A percentile compares a stretch with the other conserved stretches of the same genome.
Conservation (phyloP, 1,284 basidiomycete species). For the Termitomyces sp. region DNA sequence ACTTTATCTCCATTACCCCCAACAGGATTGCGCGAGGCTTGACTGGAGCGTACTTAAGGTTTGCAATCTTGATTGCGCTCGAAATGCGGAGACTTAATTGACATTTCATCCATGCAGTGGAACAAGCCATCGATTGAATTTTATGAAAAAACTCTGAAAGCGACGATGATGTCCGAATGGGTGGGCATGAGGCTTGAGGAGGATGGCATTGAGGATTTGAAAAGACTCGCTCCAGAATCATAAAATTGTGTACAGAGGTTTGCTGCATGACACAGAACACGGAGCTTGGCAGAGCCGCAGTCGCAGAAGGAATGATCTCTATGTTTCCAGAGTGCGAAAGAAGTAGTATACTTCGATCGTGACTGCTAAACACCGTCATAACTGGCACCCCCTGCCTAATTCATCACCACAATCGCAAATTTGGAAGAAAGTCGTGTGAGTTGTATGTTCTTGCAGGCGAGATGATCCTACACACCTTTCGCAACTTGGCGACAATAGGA, state of each 20-base stretch:
- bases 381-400: slow-evolving; percentile 74
- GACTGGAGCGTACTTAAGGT: slow-evolving; percentile 93
- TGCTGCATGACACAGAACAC: not conserved
- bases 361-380: slow-evolving; percentile 67
- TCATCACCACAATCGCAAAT: slow-evolving; percentile 17
- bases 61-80: slow-evolving; percentile 25
- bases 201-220: slow-evolving; percentile 58
- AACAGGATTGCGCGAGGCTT: slow-evolving; percentile 71
- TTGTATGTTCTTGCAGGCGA: slow-evolving; percentile 11
- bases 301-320: slow-evolving; percentile 5
- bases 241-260: slow-evolving; percentile 4
- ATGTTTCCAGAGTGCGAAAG: slow-evolving; percentile 13
- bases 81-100: slow-evolving; percentile 18
- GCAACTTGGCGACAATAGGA: slow-evolving; percentile 62
- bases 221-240: slow-evolving; percentile 33
- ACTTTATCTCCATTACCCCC: slow-evolving; percentile 10
- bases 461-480: slow-evolving; percentile 53
- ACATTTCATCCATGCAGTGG: slow-evolving; percentile 55
- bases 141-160: slow-evolving; percentile 77
- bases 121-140: slow-evolving; percentile 90
- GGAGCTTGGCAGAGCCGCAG: not conserved
- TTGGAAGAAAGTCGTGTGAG: slow-evolving; percentile 13
- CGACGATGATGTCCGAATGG: slow-evolving; percentile 80
- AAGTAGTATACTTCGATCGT: slow-evolving; percentile 12
- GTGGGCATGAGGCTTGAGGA: slow-evolving; percentile 85